Evolutionary conservation across 2,329 filamentous ascomycete genomes (phyloP).

Genomic region (Lasiodiplodia sp.): DNA sequence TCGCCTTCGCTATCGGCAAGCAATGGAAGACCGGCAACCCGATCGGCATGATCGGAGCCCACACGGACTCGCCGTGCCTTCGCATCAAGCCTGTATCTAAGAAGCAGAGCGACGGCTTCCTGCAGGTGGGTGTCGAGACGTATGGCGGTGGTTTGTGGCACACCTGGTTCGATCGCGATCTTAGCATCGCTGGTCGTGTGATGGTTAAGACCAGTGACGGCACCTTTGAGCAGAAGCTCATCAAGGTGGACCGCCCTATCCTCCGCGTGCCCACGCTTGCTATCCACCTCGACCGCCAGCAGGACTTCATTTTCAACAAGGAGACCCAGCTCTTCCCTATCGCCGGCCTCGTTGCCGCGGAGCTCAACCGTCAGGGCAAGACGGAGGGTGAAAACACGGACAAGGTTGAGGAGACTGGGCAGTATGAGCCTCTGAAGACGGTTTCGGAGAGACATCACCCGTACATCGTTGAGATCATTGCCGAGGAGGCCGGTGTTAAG

Average conservation of each 20-base stretch:
- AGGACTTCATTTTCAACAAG: constrained; percentile 93
- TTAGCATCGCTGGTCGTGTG: constrained; percentile 87
- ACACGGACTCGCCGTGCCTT: constrained; percentile 93
- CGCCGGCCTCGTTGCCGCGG: constrained; percentile 82
- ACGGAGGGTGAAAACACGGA: constrained; percentile 57
- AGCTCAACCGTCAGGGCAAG: constrained; percentile 79
- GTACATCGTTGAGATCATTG: constrained; percentile 83
- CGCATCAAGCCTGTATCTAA: constrained; percentile 95
- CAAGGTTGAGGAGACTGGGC: constrained; percentile 45
- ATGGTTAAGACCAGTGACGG: constrained; percentile 79
- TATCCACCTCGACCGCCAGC: constrained; percentile 88
- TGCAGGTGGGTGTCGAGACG: constrained; percentile 95
- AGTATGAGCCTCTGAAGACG: constrained; percentile 77
- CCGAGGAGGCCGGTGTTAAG: constrained; percentile 75
- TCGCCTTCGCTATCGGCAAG: constrained; percentile 89
- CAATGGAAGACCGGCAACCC: constrained; percentile 93
- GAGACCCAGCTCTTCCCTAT: constrained; percentile 96
- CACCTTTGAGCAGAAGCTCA: constrained; percentile 79
- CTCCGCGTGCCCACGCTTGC: constrained; percentile 92
- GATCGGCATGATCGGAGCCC: constrained; percentile 90
- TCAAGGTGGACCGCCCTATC: constrained; percentile 90
- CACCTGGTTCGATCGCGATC: constrained; percentile 95
- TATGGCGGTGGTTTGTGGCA: constrained; percentile 98
- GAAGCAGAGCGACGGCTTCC: constrained; percentile 82
- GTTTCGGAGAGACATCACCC: constrained; percentile 88